Percentiles rank a stretch among this genome's conserved stretches.
These are phyloP conservation scores for Trametes gibbosa DNA, from an alignment of 768 basidiomycete species.

Conservation along the genomic window DNA sequence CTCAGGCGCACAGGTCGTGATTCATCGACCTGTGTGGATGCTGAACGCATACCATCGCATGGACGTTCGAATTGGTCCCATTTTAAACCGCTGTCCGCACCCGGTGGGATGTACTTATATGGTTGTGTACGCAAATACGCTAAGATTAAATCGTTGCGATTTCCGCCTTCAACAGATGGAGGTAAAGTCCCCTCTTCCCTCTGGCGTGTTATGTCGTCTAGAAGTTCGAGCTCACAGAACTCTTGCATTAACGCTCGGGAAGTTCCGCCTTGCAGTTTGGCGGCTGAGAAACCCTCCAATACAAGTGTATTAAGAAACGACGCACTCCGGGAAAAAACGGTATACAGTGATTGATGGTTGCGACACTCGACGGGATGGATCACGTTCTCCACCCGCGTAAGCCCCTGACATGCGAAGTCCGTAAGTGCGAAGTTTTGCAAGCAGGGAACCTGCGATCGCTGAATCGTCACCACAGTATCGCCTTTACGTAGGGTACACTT, in stretches of 20 bases:
- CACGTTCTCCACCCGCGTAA: slow-evolving; percentile 9
- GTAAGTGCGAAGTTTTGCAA: slow-evolving; percentile 17
- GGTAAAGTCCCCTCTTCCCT: not conserved
- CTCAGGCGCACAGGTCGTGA: no score
- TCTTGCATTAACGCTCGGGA: slow-evolving; percentile 8
- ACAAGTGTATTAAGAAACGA: slow-evolving; percentile 7
- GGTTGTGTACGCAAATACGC: not conserved
- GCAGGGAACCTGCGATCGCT: not conserved
- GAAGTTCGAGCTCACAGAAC: not conserved
- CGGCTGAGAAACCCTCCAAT: not conserved
- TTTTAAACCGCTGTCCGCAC: no score
- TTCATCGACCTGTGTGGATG: no score
- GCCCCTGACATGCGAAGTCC: slow-evolving; percentile 14
- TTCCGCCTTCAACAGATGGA: not conserved
- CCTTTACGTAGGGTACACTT: not conserved
- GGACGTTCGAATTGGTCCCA: no score
- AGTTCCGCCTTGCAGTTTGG: not conserved
- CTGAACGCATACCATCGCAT: no score
- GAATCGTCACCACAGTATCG: not conserved
- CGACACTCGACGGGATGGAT: slow-evolving; percentile 6
- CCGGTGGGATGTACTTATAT: no score
- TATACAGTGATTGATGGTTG: slow-evolving; percentile 15
- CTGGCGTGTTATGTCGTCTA: not conserved
- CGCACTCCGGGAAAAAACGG: slow-evolving; percentile 9
- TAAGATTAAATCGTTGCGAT: not conserved